These are phyloP conservation scores for Tuber brumale DNA, from an alignment of 495 filamentous ascomycete genomes.

Conservation along the genomic window DNA sequence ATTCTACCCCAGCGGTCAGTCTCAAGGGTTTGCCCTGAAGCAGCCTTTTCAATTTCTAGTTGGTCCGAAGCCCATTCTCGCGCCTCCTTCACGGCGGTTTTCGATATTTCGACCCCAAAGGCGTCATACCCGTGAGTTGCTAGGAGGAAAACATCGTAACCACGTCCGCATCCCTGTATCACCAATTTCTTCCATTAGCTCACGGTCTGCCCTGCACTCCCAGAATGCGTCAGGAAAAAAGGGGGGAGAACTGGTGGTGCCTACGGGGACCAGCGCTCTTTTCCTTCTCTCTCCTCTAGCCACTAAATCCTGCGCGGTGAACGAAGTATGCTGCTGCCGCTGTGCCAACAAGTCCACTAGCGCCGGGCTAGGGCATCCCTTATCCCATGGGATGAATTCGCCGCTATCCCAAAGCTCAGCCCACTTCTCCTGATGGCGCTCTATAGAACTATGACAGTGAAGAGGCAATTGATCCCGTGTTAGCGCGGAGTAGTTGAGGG, in stretches of 20 bases:
- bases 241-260: neutral
- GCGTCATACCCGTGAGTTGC: slow-evolving; percentile 43
- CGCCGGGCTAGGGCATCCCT: slow-evolving; percentile 56
- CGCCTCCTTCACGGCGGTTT: slow-evolving; percentile 36
- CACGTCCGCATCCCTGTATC: slow-evolving; percentile 42
- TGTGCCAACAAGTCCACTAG: slow-evolving; percentile 53
- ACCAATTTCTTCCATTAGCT: neutral
- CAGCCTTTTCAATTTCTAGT: slow-evolving; percentile 14
- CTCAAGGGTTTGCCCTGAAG: slow-evolving; percentile 18
- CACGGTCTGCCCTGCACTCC: neutral
- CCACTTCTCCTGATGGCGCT: slow-evolving; percentile 45
- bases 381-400: slow-evolving; percentile 56
- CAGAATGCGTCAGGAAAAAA: neutral
- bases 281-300: slow-evolving; percentile 36
- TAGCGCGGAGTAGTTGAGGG: slow-evolving; percentile 18
- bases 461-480: slow-evolving; percentile 5
- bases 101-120: slow-evolving; percentile 43
- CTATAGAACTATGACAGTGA: slow-evolving; percentile 20
- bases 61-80: slow-evolving; percentile 27
- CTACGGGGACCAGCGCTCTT: slow-evolving; percentile 45
- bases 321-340: slow-evolving; percentile 33
- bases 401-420: slow-evolving; percentile 53
- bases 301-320: slow-evolving; percentile 17
- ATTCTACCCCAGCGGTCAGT: slow-evolving; percentile 18
- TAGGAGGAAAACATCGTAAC: slow-evolving; percentile 44